Base-by-base conservation (phyloP, 75 land plant species). In the Cryptomeria japonica region DNA sequence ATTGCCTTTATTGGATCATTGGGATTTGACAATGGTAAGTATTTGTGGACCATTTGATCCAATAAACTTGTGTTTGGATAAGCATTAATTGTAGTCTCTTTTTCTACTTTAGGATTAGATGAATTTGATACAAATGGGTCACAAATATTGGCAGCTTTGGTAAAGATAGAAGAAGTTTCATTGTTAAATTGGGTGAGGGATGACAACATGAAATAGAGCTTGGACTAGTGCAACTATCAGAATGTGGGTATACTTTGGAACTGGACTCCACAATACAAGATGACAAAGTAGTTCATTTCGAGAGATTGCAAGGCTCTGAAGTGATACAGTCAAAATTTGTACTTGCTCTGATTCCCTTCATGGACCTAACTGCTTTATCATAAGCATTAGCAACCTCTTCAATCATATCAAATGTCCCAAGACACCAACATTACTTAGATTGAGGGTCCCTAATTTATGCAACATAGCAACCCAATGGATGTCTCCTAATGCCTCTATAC, bases 401-500 rank as follows among this genome's bases (percentile, higher is more conserved):
- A 4, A 91, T 92, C 11, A 94, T 94, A 89, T 92, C 95, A 83
- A 94, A 94, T 28, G 95, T 94, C 18, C 95, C 94, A 25, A 94
- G 93, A 93, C 95, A 94, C 12, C 91, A 84, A 75, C 95, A 83
- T 70, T 91, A 90, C 39, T 94, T 94, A 31, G 93, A 89, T 49
- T 87, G 88, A 10, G 94, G 95, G 87, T 94, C 94, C 9, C 93
- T 39, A 37, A 94, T 94, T 84, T 94, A 93, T 15, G 95, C 95
- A 7, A 93, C 95, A 75, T 90, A 93, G 2, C 94, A 92, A 0
- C 94, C 95, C 95, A 94, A 94, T 36, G 95, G 95, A 85, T 94
- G 91, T 32, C 94, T 92, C 7, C 95, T 90, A 14, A 94, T 94
- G 0, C 95, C 95, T 28, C 94, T 92, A 90, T 94, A 94, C 53